Conservation (phyloP, 2,329 filamentous ascomycete species). For the Endoconidiophora polonica region DNA sequence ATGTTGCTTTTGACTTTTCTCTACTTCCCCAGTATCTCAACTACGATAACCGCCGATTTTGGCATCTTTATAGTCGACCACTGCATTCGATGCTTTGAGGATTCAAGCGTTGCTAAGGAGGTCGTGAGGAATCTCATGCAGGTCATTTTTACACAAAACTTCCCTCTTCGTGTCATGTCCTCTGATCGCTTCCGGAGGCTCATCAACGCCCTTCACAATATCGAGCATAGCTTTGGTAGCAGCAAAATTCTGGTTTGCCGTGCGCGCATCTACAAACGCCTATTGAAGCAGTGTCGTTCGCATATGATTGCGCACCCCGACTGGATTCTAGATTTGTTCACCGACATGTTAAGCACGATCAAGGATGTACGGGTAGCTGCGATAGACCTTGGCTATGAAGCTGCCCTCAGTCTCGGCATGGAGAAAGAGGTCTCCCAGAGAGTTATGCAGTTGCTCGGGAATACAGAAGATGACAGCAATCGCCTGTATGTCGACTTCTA, state of each 20-base stretch:
- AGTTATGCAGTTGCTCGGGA: slow-evolving; percentile 40
- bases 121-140: slow-evolving; percentile 66
- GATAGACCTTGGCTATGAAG: slow-evolving; percentile 55
- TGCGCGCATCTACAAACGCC: slow-evolving; percentile 59
- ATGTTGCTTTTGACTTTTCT: slow-evolving; percentile 64
- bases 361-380: slow-evolving; percentile 63
- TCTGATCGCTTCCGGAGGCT: slow-evolving; percentile 52
- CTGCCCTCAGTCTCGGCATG: slow-evolving; percentile 50
- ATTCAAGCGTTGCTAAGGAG: slow-evolving; percentile 54
- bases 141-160: slow-evolving; percentile 64
- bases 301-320: slow-evolving; percentile 55
- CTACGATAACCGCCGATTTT: slow-evolving; percentile 61
- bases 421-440: slow-evolving; percentile 51
- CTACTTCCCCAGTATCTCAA: slow-evolving; percentile 53
- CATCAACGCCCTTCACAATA: slow-evolving; percentile 50
- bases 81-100: slow-evolving; percentile 56
- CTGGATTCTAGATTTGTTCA: slow-evolving; percentile 73
- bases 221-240: slow-evolving; percentile 58
- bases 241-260: slow-evolving; percentile 68
- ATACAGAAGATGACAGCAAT: slow-evolving; percentile 25
- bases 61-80: slow-evolving; percentile 66
- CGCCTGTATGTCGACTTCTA: slow-evolving; percentile 55
- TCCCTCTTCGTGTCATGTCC: slow-evolving; percentile 58
- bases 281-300: slow-evolving; percentile 53
- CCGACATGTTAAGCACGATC: slow-evolving; percentile 61